Conservation (phyloP, 1,284 basidiomycete genomes). For the Rhodotorula mucilaginosa region DNA sequence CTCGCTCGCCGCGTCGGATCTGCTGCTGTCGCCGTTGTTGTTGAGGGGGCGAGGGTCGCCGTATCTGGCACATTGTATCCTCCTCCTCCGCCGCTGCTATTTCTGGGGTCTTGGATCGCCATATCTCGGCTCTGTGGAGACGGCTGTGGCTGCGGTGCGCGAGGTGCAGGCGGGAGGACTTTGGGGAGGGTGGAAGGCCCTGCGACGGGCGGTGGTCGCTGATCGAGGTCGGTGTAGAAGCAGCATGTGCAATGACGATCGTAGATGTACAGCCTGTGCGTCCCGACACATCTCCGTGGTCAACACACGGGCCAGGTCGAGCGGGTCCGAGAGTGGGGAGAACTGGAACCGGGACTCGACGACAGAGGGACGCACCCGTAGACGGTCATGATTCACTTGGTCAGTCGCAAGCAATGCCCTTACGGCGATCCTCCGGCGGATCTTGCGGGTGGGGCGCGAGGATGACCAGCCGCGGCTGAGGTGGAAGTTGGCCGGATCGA, state of each 20-base stretch:
- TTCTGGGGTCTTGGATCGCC: conserved; percentile 44
- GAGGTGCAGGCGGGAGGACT: conserved; percentile 51
- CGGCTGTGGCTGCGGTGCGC: conserved; percentile 41
- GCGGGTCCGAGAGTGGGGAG: background rate
- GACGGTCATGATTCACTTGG: conserved; percentile 28
- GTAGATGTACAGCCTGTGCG: conserved; percentile 74
- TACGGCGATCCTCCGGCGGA: too few species aligned
- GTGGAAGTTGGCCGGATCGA: too few species aligned
- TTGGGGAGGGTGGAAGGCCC: conserved; percentile 60
- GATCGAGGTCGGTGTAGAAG: conserved; percentile 28
- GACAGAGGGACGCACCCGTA: conserved; percentile 30
- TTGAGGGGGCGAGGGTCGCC: conserved; percentile 33
- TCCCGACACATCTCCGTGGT: rapidly evolving
- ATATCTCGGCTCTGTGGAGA: too few species aligned
- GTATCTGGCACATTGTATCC: conserved; percentile 64
- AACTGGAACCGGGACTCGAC: background rate
- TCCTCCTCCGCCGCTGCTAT: conserved; percentile 56
- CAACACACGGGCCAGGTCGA: too few species aligned
- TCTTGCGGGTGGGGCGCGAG: too few species aligned
- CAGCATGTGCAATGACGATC: conserved; percentile 56
- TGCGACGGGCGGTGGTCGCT: conserved; percentile 55
- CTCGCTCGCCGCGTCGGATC: background rate
- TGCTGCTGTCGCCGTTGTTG: too few species aligned
- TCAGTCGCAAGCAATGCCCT: background rate
- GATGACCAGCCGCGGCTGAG: background rate